Percentiles rank a stretch among this genome's conserved stretches.
Conservation (phyloP, 345 rosid genomes). For the Corymbia maculata region DNA sequence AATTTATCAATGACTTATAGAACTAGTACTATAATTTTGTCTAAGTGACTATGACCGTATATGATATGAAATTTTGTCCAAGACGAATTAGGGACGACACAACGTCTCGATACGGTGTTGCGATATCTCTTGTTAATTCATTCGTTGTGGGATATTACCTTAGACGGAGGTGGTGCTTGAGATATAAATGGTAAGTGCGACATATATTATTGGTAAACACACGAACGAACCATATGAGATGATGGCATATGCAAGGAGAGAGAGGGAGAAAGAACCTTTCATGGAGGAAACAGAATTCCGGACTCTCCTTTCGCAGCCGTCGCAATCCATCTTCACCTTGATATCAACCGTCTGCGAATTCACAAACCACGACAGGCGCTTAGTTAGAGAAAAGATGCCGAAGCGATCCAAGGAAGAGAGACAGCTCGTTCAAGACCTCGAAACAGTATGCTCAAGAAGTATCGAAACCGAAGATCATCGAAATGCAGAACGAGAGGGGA, state of each 20-base stretch:
- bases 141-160: not conserved
- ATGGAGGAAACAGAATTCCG: slow-evolving; percentile 28
- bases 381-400: not conserved
- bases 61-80: not conserved
- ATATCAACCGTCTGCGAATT: slow-evolving; percentile 38
- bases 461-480: not conserved
- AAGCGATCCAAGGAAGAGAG: not conserved
- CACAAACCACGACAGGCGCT: not conserved
- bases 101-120: not conserved
- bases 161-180: not conserved
- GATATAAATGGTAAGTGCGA: not conserved
- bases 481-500: not conserved
- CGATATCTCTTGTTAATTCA: not conserved
- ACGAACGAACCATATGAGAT: not conserved
- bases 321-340: slow-evolving; percentile 59
- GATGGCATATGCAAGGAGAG: not conserved
- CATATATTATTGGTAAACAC: not conserved
- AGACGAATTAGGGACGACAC: not conserved
- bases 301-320: slow-evolving; percentile 47
- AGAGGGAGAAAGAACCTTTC: slow-evolving; percentile 18
- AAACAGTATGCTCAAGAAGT: not conserved
- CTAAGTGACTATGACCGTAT: not conserved
- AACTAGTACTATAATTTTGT: not conserved
- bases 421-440: not conserved
- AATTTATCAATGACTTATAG: not conserved